A percentile compares a stretch with the other conserved stretches of the same genome.
phyloP scores from a whole-genome alignment of 352 stramenopile species.

The Phytophthora hibernalis region DNA sequence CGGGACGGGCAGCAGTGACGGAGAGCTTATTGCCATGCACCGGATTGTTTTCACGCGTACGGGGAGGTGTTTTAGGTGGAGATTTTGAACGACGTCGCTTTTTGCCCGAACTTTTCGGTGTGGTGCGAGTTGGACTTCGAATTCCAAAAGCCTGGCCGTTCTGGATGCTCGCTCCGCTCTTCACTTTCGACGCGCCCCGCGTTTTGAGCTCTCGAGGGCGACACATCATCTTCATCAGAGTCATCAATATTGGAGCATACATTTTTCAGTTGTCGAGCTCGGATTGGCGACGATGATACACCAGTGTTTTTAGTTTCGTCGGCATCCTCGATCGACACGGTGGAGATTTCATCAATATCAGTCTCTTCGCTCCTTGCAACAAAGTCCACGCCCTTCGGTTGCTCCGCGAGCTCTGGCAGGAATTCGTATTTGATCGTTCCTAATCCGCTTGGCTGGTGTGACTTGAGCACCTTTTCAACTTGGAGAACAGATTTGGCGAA shows the following conservation, averaged over 20 bases:
- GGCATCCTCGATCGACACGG: conserved; percentile 7
- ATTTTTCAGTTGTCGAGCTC: conserved; percentile 40
- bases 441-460: neutral
- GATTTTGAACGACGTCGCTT: conserved; percentile 3
- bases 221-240: conserved; percentile 44
- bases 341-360: conserved; percentile 6
- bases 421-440: neutral
- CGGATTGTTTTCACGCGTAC: conserved; percentile 5
- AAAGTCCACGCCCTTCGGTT: neutral
- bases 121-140: conserved; percentile 13
- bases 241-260: conserved; percentile 58
- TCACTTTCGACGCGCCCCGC: neutral
- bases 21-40: neutral
- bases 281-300: conserved; percentile 33
- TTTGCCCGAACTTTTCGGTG: conserved; percentile 5
- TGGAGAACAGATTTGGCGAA: conserved; percentile 69
- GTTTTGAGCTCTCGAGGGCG: neutral
- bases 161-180: neutral
- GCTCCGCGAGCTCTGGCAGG: neutral
- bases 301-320: conserved; percentile 1
- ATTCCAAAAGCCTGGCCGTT: neutral
- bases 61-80: conserved; percentile 4
- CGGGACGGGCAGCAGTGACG: conserved; percentile 19
- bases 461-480: conserved; percentile 75
- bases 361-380: neutral